These are phyloP conservation scores for Colletotrichum sp. DNA, from an alignment of 2,329 filamentous ascomycete species.

Conservation along the genomic window DNA sequence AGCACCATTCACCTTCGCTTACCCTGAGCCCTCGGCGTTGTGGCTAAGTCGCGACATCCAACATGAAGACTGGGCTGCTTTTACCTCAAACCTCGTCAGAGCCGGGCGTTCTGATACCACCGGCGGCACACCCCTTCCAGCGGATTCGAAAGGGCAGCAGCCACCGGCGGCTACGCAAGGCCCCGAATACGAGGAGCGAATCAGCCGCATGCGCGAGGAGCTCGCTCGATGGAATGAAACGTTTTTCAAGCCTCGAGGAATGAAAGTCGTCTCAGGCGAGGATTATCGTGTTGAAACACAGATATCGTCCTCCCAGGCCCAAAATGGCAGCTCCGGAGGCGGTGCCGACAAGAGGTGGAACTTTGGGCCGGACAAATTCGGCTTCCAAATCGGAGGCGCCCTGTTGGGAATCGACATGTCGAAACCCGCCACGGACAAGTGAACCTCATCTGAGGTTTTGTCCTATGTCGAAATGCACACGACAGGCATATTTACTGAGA, in stretches of 20 bases:
- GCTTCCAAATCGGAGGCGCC: background rate
- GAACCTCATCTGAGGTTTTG: background rate
- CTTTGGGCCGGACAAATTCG: background rate
- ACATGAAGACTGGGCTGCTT: background rate
- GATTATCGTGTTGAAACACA: background rate
- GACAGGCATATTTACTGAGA: background rate
- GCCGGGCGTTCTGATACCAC: background rate
- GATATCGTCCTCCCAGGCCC: background rate
- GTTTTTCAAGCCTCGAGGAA: background rate
- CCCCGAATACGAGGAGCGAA: background rate
- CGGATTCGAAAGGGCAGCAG: background rate
- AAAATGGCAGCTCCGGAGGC: background rate
- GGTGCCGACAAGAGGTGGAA: background rate
- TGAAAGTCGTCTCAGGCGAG: background rate
- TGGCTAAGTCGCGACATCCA: background rate
- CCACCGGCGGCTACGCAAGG: background rate
- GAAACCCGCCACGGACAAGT: background rate
- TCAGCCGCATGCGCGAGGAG: background rate
- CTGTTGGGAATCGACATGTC: background rate
- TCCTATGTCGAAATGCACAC: background rate
- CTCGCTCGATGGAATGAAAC: background rate
- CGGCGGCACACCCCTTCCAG: background rate
- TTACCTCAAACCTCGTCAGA: background rate
- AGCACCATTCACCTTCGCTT: background rate
- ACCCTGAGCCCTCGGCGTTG: background rate